Evolutionary conservation across 2,329 filamentous ascomycete species (phyloP).

Genomic region (Emmonsiellopsis sp.): DNA sequence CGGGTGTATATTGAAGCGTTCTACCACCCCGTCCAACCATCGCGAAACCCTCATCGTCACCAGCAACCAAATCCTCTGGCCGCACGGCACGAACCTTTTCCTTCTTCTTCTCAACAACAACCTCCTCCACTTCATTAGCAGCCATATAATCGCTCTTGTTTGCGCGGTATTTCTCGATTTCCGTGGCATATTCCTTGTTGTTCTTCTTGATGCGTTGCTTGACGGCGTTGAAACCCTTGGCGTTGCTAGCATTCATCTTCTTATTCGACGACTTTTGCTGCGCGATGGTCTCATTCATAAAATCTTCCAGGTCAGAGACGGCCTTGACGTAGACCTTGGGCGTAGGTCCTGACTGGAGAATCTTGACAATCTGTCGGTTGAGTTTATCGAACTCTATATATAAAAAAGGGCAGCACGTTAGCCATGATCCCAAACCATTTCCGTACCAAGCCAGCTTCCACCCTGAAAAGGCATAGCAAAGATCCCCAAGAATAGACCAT

Average conservation of each 20-base stretch:
- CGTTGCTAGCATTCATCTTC: constrained; percentile 97
- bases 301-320: constrained; percentile 86
- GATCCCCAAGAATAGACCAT: not conserved
- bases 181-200: constrained; percentile 84
- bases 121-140: constrained; percentile 67
- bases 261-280: constrained; percentile 95
- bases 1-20: constrained; percentile 83
- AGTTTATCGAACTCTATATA: constrained; percentile 82
- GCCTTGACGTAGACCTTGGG: constrained; percentile 91
- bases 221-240: constrained; percentile 88
- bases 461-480: not conserved
- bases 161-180: constrained; percentile 78
- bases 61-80: constrained; percentile 36
- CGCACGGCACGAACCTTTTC: constrained; percentile 42
- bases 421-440: constrained; percentile 5
- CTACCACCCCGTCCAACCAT: constrained; percentile 84
- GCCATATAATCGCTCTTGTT: constrained; percentile 85
- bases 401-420: constrained; percentile 9
- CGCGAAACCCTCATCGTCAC: constrained; percentile 73
- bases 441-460: not conserved
- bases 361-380: constrained; percentile 74
- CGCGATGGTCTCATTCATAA: constrained; percentile 84
- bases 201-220: constrained; percentile 99
- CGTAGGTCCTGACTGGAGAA: constrained; percentile 64
- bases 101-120: constrained; percentile 39